Conservation (phyloP, 1,139 yeast genomes). For the Blastobotrys proliferans region DNA sequence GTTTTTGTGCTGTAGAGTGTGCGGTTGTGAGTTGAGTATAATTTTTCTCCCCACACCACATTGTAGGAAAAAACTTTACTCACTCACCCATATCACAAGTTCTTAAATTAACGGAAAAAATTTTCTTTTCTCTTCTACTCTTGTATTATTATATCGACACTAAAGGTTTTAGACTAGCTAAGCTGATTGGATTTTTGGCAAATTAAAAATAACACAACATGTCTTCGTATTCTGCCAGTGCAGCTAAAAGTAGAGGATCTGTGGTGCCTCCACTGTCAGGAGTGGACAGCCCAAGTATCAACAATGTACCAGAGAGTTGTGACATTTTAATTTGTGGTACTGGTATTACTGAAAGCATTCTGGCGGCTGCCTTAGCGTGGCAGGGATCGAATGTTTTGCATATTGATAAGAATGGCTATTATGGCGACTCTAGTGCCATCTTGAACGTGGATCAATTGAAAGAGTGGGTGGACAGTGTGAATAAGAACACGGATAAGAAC, state of each 20-base stretch:
- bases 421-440: conserved; percentile 86
- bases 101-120: too few species aligned
- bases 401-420: conserved; percentile 74
- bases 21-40: too few species aligned
- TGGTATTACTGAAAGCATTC: conserved; percentile 79
- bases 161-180: too few species aligned
- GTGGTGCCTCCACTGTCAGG: conserved; percentile 82
- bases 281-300: conserved; percentile 56
- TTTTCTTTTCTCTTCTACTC: too few species aligned
- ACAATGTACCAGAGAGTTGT: conserved; percentile 39
- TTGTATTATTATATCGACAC: too few species aligned
- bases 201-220: conserved; percentile 20
- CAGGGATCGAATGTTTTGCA: conserved; percentile 90
- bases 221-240: conserved; percentile 40
- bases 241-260: conserved; percentile 54
- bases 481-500: conserved; percentile 10
- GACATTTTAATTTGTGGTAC: conserved; percentile 93
- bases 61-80: too few species aligned
- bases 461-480: conserved; percentile 70
- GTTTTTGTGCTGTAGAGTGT: too few species aligned
- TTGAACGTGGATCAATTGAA: conserved; percentile 80
- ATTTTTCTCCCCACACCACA: too few species aligned
- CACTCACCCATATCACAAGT: too few species aligned
- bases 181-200: too few species aligned
- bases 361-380: conserved; percentile 96